Evolutionary conservation across 352 stramenopile genomes (phyloP).

Genomic region (Phytopythium ostracodes): DNA sequence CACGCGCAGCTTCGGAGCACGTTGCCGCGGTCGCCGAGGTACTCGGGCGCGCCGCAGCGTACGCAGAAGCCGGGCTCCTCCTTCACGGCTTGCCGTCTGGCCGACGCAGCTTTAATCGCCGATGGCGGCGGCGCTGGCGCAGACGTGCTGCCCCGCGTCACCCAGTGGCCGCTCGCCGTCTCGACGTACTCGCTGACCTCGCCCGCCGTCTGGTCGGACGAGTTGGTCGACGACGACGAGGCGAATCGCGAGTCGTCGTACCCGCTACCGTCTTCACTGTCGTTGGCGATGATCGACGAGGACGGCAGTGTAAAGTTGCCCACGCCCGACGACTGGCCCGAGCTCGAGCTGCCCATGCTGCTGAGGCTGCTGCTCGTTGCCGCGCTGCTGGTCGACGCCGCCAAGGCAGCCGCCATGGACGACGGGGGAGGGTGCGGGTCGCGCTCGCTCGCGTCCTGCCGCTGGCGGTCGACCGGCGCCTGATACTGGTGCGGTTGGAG

Average conservation of each 20-base stretch:
- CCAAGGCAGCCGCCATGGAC: conserved; percentile 14
- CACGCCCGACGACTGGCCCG: conserved; percentile 14
- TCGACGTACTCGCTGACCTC: conserved; percentile 62
- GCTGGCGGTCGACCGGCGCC: conserved; percentile 22
- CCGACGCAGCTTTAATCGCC: conserved; percentile 15
- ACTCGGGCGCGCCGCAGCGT: conserved; percentile 36
- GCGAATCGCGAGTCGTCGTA: conserved; percentile 15
- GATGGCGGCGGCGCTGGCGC: conserved; percentile 5
- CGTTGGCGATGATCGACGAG: conserved; percentile 3
- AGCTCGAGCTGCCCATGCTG: conserved; percentile 34
- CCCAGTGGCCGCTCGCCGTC: conserved; percentile 55
- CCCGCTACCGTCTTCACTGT: neutral
- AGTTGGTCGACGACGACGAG: conserved; percentile 16
- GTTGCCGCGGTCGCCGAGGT: conserved; percentile 34
- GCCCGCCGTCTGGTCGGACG: conserved; percentile 25
- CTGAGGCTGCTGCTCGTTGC: conserved; percentile 31
- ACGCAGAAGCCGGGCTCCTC: conserved; percentile 31
- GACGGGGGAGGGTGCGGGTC: conserved; percentile 10
- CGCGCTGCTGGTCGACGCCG: conserved; percentile 1
- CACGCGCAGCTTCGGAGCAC: conserved; percentile 48
- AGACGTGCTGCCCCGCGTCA: conserved; percentile 26
- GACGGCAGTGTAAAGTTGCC: conserved; percentile 4
- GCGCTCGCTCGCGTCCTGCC: conserved; percentile 12
- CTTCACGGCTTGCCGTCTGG: conserved; percentile 8
- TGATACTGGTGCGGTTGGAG: conserved; percentile 16